Conservation (phyloP, 2,329 filamentous ascomycete genomes). For the Diplodia sapinea region DNA sequence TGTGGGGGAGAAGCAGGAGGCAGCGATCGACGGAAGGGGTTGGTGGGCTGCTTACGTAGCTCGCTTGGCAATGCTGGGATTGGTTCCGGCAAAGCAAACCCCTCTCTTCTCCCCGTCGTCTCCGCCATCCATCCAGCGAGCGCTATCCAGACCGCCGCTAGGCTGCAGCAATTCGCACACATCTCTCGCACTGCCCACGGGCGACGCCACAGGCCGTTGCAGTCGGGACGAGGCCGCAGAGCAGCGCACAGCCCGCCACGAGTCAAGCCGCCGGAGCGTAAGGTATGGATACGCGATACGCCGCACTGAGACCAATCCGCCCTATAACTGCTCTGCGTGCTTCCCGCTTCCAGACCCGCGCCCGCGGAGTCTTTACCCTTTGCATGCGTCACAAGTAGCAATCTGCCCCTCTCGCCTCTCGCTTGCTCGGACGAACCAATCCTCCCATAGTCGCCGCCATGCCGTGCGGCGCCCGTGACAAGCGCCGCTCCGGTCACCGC, state of each 20-base stretch:
- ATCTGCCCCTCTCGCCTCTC: conserved; percentile 1
- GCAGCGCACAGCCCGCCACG: conserved; percentile 2
- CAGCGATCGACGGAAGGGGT: not conserved
- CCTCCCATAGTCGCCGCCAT: conserved; percentile 7
- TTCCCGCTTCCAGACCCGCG: conserved; percentile 2
- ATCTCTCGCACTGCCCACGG: no score
- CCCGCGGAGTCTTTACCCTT: conserved; percentile 11
- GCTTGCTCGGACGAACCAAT: not conserved
- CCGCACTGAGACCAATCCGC: not conserved
- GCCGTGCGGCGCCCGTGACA: conserved; percentile 30
- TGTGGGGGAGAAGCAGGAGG: not conserved
- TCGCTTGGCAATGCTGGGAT: not conserved
- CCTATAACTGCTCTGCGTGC: conserved; percentile 4
- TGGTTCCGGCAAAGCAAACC: not conserved
- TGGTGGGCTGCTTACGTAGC: conserved; percentile 15
- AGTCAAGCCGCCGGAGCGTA: not conserved
- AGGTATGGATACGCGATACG: conserved; percentile 17
- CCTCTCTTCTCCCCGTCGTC: not conserved
- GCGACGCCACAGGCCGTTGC: not conserved
- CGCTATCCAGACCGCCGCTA: not conserved
- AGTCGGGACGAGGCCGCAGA: not conserved
- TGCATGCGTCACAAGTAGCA: conserved; percentile 1
- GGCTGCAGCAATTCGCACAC: conserved; percentile 9
- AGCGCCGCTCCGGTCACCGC: conserved; percentile 26
- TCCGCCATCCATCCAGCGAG: not conserved